Percentiles rank a stretch among this genome's conserved stretches.
Evolutionary conservation across 2,329 filamentous ascomycete species (phyloP).

Genomic region (Fusarium lyarnte): DNA sequence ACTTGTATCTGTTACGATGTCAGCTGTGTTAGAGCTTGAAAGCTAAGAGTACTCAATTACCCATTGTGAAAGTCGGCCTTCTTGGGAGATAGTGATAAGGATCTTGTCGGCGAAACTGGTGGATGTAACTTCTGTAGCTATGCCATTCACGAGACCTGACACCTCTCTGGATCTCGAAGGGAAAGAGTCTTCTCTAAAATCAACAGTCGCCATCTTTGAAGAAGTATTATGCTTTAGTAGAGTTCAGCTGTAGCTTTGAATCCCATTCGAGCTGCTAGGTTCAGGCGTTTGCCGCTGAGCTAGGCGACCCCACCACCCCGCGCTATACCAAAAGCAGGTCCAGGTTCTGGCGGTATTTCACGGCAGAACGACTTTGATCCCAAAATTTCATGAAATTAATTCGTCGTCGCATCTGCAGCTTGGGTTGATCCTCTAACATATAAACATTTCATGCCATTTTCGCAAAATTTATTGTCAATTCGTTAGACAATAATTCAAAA

Average conservation of each 20-base stretch:
- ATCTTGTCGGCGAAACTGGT: conserved; percentile 90
- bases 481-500: conserved; percentile 39
- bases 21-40: background rate
- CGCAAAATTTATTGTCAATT: conserved; percentile 13
- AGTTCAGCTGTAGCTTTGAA: conserved; percentile 10
- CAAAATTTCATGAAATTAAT: conserved; percentile 49
- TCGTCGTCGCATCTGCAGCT: conserved; percentile 14
- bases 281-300: conserved; percentile 10
- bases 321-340: conserved; percentile 48
- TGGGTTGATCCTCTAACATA: conserved; percentile 17
- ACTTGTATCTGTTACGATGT: conserved; percentile 72
- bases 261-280: background rate
- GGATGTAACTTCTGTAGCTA: conserved; percentile 76
- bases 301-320: conserved; percentile 41
- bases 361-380: conserved; percentile 49
- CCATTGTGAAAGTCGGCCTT: conserved; percentile 90
- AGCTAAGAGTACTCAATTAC: conserved; percentile 56
- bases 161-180: conserved; percentile 71
- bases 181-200: conserved; percentile 66
- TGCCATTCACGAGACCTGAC: conserved; percentile 70
- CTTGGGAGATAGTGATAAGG: conserved; percentile 86
- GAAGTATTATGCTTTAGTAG: conserved; percentile 11
- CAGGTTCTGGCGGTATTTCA: conserved; percentile 48
- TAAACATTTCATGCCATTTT: conserved; percentile 20
- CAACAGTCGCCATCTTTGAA: conserved; percentile 51